Percentiles rank a stretch among this genome's conserved stretches.
Conservation (phyloP, 257 asterid species). For the Nicotiana knightiana region DNA sequence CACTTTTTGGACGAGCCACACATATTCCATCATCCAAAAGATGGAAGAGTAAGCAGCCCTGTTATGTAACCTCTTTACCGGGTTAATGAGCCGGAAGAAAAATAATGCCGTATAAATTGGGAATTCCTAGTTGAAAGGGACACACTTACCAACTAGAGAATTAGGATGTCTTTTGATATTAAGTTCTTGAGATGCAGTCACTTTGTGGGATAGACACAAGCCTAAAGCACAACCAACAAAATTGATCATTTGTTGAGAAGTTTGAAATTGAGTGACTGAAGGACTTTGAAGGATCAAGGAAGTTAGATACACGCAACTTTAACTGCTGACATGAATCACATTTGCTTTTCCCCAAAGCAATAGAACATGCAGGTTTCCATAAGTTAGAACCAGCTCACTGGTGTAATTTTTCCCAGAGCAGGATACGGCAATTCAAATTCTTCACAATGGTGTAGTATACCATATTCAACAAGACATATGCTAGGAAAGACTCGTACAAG, state of each 20-base stretch:
- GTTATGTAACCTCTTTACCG: not conserved
- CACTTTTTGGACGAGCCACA: not conserved
- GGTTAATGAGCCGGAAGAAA: not conserved
- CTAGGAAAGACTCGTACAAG: not conserved
- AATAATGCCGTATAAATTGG: not conserved
- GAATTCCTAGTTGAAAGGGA: not conserved
- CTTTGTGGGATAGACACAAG: not conserved
- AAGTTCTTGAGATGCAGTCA: not conserved
- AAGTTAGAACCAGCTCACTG: no score
- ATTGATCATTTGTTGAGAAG: not conserved
- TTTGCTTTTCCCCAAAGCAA: not conserved
- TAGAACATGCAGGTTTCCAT: not conserved
- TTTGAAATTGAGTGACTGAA: not conserved
- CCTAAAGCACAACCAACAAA: not conserved
- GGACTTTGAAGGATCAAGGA: not conserved
- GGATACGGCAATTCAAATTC: not conserved
- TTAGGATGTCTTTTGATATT: not conserved
- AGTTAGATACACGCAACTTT: not conserved
- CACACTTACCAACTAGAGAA: not conserved
- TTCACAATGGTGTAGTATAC: not conserved
- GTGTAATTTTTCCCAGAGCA: not conserved
- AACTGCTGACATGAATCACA: not conserved
- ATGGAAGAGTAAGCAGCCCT: conserved; percentile 1
- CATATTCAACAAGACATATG: not conserved
- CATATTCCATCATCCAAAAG: not conserved